Base-by-base conservation (phyloP, 140 eudicot genomes). In the Flaveria floridana region DNA sequence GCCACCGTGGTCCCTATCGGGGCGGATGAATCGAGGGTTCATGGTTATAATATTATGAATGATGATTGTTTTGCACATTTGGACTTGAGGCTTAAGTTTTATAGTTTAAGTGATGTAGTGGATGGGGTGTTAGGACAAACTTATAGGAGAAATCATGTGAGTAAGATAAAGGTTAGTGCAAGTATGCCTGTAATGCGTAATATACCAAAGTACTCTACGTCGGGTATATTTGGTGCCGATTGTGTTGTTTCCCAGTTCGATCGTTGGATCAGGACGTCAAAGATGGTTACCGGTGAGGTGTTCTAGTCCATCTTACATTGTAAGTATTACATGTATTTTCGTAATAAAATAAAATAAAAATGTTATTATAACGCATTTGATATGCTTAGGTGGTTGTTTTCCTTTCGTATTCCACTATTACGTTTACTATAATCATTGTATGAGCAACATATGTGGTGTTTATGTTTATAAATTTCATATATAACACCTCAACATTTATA, bases 1-100 rank as follows among this genome's bases (percentile, higher is more conserved):
- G 84, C 88, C 0, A 58, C 61, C 1, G 96, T 87, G 67, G 90
- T 89, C 7, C 92, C 96, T 0, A 87, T 92, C 23, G 80, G 89
- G 0, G 76, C 72, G 1, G 42, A 82, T 3, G 97, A 92, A 44
- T 89, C 97, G 0, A 80, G 46, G 55, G 57, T 92, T 16, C 96
- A 92, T 71, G 82, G 85, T 18, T 92, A 92, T 62, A 84, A 85
- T 10, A 87, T 92, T 39, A 81, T 83, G 0, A 69, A 77, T 15
- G 95, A 92, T 3, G 92, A 92, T 53, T 92, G 95, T 70, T 89
- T 87, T 44, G 96, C 97, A 6, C 96, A 92, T 70, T 87, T 92
- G 70, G 96, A 92, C 41, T 26, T 92, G 18, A 82, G 94, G 42
- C 87, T 92, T 83, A 89, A 81, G 81, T 91, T 91, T 58, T 87